A percentile compares a stretch with the other conserved stretches of the same genome.
These are phyloP conservation scores for Adansonia digitata DNA, from an alignment of 345 rosid genomes.

Conservation along the genomic window DNA sequence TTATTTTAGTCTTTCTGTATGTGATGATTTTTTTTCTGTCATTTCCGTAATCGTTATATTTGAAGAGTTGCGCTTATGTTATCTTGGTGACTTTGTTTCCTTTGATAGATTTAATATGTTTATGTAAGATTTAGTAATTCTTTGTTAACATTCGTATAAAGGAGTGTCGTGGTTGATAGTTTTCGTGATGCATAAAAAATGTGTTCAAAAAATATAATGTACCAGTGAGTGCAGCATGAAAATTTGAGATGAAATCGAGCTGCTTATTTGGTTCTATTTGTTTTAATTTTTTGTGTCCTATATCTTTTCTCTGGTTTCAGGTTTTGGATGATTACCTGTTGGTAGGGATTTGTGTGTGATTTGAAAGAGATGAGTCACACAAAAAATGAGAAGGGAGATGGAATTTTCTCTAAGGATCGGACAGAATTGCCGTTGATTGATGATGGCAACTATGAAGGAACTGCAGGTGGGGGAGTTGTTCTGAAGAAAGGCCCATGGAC, in stretches of 20 bases:
- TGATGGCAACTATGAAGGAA: conserved; percentile 36
- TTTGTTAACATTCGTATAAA: conserved; percentile 11
- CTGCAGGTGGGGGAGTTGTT: conserved; percentile 33
- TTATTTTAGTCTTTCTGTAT: neutral
- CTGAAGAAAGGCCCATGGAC: conserved; percentile 99
- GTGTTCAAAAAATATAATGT: neutral
- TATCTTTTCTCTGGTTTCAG: conserved; percentile 29
- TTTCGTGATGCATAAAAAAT: conserved; percentile 11
- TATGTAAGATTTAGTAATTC: conserved; percentile 1
- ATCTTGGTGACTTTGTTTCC: conserved; percentile 3
- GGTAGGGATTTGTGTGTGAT: conserved; percentile 30
- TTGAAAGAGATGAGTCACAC: conserved; percentile 60
- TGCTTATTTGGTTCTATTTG: conserved; percentile 2
- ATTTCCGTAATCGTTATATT: neutral
- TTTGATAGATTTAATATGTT: conserved; percentile 10
- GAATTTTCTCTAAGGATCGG: conserved; percentile 46
- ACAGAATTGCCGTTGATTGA: conserved; percentile 50
- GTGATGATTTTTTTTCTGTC: neutral
- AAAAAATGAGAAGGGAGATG: conserved; percentile 59
- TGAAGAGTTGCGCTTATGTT: neutral
- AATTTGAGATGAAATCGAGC: conserved; percentile 12
- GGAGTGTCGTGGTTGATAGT: conserved; percentile 4
- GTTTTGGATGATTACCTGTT: conserved; percentile 43
- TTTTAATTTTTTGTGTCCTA: conserved; percentile 5
- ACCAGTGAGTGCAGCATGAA: conserved; percentile 11